Conservation (phyloP, 805 yeast genomes). For the Sporopachydermia quercuum region DNA sequence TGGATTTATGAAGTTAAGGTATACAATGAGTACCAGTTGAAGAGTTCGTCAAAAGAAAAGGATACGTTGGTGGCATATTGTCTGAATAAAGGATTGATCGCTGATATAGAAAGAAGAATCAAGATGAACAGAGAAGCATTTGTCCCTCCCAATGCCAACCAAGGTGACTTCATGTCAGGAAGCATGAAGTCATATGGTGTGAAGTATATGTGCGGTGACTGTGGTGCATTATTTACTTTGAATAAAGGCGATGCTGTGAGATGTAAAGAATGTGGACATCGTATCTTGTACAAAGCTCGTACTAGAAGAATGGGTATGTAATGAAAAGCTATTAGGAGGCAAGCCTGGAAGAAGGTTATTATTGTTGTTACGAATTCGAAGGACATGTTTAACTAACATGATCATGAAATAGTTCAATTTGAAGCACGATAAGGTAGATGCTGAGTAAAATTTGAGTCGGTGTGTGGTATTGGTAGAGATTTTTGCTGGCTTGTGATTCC, state of each 20-base stretch:
- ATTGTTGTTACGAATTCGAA: background rate
- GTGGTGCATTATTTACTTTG: constrained; percentile 78
- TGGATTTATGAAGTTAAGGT: too few species aligned
- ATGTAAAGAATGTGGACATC: constrained; percentile 97
- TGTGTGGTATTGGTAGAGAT: too few species aligned
- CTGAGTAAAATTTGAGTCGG: background rate
- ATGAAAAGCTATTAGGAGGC: constrained; percentile 19
- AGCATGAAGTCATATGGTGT: constrained; percentile 67
- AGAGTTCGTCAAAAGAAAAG: too few species aligned
- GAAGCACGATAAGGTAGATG: constrained; percentile 44
- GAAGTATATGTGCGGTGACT: constrained; percentile 90
- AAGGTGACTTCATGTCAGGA: constrained; percentile 47
- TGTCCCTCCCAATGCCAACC: constrained; percentile 46
- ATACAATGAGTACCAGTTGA: too few species aligned
- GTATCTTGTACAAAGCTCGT: constrained; percentile 93
- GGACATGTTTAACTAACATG: background rate
- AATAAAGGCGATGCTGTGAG: constrained; percentile 93
- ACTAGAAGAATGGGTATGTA: constrained; percentile 83
- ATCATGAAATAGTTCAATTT: constrained; percentile 34
- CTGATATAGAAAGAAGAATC: too few species aligned
- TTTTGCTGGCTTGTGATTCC: too few species aligned
- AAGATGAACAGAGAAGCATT: constrained; percentile 61
- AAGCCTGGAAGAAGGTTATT: constrained; percentile 9
- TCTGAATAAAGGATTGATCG: too few species aligned
- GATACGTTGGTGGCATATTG: too few species aligned